These are phyloP conservation scores for Aspergillus sp. DNA, from an alignment of 2,329 filamentous ascomycete species.

Conservation along the genomic window DNA sequence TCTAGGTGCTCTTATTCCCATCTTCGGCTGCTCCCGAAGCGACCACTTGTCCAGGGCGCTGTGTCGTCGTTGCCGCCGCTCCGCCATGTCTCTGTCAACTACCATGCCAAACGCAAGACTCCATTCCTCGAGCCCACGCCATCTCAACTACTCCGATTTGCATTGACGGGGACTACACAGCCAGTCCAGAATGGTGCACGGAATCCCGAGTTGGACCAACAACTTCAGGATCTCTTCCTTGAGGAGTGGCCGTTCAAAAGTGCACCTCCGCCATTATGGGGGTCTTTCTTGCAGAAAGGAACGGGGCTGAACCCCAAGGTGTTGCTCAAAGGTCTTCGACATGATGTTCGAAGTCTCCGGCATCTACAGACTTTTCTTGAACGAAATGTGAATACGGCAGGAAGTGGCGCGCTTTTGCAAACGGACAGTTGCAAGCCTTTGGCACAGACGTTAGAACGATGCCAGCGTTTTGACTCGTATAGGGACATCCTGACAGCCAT, in stretches of 20 bases:
- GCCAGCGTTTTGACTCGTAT: constrained; percentile 18
- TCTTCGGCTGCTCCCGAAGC: constrained; percentile 1
- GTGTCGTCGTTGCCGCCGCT: not conserved
- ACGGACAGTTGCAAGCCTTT: constrained; percentile 8
- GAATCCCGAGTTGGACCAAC: constrained; percentile 6
- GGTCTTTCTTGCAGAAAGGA: constrained; percentile 9
- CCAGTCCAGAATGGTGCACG: constrained; percentile 1
- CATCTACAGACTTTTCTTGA: constrained; percentile 21
- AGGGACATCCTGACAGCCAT: constrained; percentile 27
- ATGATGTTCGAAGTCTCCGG: constrained; percentile 4
- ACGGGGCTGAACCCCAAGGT: not conserved
- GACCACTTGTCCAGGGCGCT: constrained; percentile 1
- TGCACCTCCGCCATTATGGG: constrained; percentile 18
- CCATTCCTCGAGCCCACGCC: constrained; percentile 12
- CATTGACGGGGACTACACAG: constrained; percentile 19
- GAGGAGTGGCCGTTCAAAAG: constrained; percentile 15
- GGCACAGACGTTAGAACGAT: constrained; percentile 15
- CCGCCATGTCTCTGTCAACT: constrained; percentile 2
- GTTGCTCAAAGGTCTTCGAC: constrained; percentile 1
- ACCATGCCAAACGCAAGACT: not conserved
- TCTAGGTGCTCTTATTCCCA: not conserved
- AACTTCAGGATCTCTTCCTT: constrained; percentile 15
- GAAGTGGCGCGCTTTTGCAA: constrained; percentile 7
- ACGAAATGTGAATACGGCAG: constrained; percentile 11
- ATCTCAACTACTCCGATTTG: constrained; percentile 29